phyloP scores from a whole-genome alignment of 2,329 filamentous ascomycete species.

The Trichoderma breve region DNA sequence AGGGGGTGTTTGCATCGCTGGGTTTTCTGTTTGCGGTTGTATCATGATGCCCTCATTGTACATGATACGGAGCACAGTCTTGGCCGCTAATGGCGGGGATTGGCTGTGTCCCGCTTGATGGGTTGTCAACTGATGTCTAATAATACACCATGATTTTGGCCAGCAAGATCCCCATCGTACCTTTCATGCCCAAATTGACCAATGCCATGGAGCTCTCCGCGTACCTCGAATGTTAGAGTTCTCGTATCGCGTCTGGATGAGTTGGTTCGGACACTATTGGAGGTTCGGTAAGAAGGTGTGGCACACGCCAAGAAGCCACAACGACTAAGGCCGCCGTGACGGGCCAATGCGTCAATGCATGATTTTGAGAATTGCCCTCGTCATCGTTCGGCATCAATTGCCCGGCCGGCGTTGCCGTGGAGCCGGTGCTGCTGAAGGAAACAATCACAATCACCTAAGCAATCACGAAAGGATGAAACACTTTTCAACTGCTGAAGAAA shows the following conservation, averaged over 20 bases:
- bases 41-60: not conserved
- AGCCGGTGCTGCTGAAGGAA: slow-evolving; percentile 8
- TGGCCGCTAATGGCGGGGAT: not conserved
- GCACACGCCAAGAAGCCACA: slow-evolving; percentile 8
- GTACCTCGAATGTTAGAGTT: not conserved
- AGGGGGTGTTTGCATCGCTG: slow-evolving; percentile 5
- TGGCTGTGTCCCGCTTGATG: not conserved
- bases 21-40: not conserved
- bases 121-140: not conserved
- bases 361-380: not conserved
- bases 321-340: not conserved
- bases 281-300: slow-evolving; percentile 5
- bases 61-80: not conserved
- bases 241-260: slow-evolving; percentile 9
- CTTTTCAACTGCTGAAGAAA: not conserved
- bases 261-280: slow-evolving; percentile 7
- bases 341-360: slow-evolving; percentile 6
- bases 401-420: slow-evolving; percentile 10
- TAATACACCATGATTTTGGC: not conserved
- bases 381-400: slow-evolving; percentile 8
- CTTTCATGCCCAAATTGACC: not conserved
- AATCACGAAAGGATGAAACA: slow-evolving; percentile 4
- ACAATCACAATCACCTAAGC: not conserved
- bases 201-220: not conserved
- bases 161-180: not conserved